Conservation (phyloP, 139 green algal genomes). For the Coccomyxa sp. region DNA sequence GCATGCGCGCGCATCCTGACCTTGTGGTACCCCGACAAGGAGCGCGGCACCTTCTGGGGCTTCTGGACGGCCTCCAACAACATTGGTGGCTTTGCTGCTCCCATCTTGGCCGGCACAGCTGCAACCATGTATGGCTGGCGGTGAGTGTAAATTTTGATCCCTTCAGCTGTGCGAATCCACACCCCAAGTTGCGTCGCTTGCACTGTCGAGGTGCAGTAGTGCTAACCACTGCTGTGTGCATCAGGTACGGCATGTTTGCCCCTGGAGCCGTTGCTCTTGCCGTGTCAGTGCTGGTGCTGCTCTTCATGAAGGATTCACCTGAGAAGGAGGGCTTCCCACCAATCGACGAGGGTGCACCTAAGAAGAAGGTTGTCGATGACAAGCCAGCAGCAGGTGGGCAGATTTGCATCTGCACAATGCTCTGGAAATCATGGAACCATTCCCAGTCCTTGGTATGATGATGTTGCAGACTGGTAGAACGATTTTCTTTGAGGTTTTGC, state of each 20-base stretch:
- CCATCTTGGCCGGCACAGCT: slow-evolving; percentile 84
- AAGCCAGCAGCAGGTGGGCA: not conserved
- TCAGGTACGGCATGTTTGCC: slow-evolving; percentile 81
- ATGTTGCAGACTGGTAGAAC: no score
- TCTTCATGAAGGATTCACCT: slow-evolving; percentile 73
- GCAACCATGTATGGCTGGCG: slow-evolving; percentile 74
- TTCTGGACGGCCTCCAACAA: slow-evolving; percentile 97
- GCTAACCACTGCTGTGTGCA: no score
- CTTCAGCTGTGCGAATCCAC: no score
- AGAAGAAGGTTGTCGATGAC: slow-evolving; percentile 19
- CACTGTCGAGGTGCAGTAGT: no score
- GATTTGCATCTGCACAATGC: no score
- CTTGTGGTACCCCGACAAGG: slow-evolving; percentile 86
- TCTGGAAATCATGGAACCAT: no score
- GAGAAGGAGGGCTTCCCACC: slow-evolving; percentile 70
- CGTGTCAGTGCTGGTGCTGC: slow-evolving; percentile 73
- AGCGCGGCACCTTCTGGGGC: slow-evolving; percentile 82
- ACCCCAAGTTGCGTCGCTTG: no score
- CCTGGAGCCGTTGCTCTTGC: slow-evolving; percentile 81
- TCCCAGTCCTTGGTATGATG: no score
- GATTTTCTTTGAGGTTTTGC: no score
- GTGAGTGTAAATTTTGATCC: slow-evolving; percentile 7
- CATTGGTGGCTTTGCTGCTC: slow-evolving; percentile 88
- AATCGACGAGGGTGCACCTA: slow-evolving; percentile 54
- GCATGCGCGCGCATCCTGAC: slow-evolving; percentile 94